Conservation (phyloP, 805 yeast genomes). For the Candida patagonica region DNA sequence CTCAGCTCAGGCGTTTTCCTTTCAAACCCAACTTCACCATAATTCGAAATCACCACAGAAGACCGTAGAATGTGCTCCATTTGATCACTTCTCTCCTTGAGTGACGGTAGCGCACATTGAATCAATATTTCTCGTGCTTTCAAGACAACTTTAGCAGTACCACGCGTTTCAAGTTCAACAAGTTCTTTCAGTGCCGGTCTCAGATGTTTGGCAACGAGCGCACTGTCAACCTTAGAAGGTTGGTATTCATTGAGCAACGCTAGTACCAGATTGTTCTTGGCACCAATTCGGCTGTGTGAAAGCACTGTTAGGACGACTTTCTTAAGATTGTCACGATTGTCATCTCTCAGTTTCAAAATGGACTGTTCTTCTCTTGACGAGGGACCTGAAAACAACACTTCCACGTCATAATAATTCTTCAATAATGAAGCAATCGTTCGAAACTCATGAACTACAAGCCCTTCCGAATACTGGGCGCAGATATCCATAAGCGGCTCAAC, state of each 20-base stretch:
- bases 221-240: constrained; percentile 63
- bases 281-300: constrained; percentile 88
- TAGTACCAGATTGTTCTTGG: constrained; percentile 81
- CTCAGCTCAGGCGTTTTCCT: constrained; percentile 77
- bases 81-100: constrained; percentile 93
- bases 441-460: constrained; percentile 79
- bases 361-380: constrained; percentile 82
- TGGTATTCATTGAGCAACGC: constrained; percentile 80
- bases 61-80: constrained; percentile 90
- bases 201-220: constrained; percentile 58
- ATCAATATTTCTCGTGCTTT: constrained; percentile 94
- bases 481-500: constrained; percentile 68
- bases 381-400: constrained; percentile 66
- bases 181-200: constrained; percentile 65
- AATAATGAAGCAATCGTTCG: constrained; percentile 60
- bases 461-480: constrained; percentile 60
- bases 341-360: constrained; percentile 78
- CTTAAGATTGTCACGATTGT: constrained; percentile 63
- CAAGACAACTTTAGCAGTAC: constrained; percentile 86
- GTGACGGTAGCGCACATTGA: constrained; percentile 94
- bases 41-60: constrained; percentile 79
- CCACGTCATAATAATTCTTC: constrained; percentile 67
- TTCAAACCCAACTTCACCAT: constrained; percentile 71
- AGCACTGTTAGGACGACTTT: constrained; percentile 65
- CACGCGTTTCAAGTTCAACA: constrained; percentile 82